Conservation (phyloP, 176 grass and related monocot genomes). For the Miscanthus lutarioriparius region DNA sequence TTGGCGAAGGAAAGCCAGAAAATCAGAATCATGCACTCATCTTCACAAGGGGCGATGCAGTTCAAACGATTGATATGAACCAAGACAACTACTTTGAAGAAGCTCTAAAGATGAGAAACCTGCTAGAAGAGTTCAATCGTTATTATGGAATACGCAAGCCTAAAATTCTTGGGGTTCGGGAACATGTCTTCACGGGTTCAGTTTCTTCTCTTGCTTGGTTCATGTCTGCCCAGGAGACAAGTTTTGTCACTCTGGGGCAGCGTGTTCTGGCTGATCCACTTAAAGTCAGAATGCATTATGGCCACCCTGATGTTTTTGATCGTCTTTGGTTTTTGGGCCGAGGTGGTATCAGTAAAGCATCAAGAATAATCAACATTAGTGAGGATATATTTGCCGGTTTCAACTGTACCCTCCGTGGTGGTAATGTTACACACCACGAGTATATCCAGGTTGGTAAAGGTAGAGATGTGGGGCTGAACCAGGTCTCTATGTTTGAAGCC, state of each 20-base stretch:
- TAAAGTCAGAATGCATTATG: conserved; percentile 98
- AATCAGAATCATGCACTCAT: conserved; percentile 97
- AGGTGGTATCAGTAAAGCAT: conserved; percentile 96
- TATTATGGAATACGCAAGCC: conserved; percentile 86
- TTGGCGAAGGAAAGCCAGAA: conserved; percentile 94
- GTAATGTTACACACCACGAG: conserved; percentile 94
- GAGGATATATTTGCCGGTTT: conserved; percentile 98
- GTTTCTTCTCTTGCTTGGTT: conserved; percentile 96
- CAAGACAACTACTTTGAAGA: conserved; percentile 96
- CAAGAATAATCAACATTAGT: conserved; percentile 80
- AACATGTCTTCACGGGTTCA: conserved; percentile 95
- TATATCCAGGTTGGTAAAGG: conserved; percentile 98
- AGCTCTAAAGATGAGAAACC: conserved; percentile 92
- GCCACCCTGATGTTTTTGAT: conserved; percentile 96
- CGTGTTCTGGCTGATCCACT: conserved; percentile 86
- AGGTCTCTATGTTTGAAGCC: conserved; percentile 95
- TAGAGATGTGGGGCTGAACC: conserved; percentile 87
- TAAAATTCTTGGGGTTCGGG: conserved; percentile 88
- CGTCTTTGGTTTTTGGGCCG: conserved; percentile 90
- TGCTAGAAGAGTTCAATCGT: conserved; percentile 79
- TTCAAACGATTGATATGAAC: conserved; percentile 97
- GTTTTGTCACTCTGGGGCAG: conserved; percentile 95
- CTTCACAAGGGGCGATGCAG: conserved; percentile 93
- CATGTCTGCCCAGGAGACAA: conserved; percentile 97
- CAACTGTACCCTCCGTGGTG: conserved; percentile 92